These are phyloP conservation scores for Sphenostylis stenocarpa DNA, from an alignment of 306 rosid species.

Conservation along the genomic window DNA sequence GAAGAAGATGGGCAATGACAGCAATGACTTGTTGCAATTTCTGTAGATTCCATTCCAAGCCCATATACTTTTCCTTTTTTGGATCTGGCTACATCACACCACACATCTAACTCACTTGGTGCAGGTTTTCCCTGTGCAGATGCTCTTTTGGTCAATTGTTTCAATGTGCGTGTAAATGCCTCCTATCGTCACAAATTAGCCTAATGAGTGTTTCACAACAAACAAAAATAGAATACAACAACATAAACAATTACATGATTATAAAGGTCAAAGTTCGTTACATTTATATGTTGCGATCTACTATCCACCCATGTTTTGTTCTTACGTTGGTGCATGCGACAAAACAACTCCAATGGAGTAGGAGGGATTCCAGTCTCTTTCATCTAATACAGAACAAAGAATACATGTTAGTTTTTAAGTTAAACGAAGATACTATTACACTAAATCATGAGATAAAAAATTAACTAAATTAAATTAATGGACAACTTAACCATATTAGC, in stretches of 20 bases:
- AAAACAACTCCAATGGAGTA: neutral
- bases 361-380: neutral
- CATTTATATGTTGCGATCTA: neutral
- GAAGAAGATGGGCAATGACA: neutral
- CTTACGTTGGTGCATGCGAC: neutral
- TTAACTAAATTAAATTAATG: neutral
- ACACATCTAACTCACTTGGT: neutral
- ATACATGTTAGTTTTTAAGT: neutral
- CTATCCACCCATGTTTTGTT: neutral
- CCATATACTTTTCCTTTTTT: neutral
- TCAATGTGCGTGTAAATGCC: neutral
- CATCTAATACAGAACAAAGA: neutral
- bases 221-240: neutral
- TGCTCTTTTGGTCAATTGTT: neutral
- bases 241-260: neutral
- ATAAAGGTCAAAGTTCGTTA: neutral
- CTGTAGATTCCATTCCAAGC: neutral
- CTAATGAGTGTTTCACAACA: neutral
- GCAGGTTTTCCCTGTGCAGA: neutral
- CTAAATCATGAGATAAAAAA: neutral
- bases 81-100: neutral
- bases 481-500: slow-evolving; percentile 1
- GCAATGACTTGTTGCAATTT: neutral
- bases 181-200: neutral
- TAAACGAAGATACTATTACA: neutral